These are phyloP conservation scores for Alternaria triticina DNA, from an alignment of 2,329 filamentous ascomycete species.

Conservation along the genomic window DNA sequence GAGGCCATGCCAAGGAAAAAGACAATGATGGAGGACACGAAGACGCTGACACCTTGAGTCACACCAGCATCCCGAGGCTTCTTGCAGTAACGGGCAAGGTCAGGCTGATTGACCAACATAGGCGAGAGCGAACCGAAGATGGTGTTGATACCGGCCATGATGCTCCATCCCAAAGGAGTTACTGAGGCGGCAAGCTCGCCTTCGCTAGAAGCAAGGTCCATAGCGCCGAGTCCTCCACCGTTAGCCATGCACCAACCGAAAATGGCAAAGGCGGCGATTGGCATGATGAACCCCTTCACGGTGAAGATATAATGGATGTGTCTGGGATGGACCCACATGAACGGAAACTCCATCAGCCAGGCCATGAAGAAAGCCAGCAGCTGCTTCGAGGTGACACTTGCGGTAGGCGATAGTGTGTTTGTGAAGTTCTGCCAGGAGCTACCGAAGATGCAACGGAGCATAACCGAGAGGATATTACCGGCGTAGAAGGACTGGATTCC, in stretches of 20 bases:
- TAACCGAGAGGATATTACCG: conserved; percentile 43
- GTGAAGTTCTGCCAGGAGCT: conserved; percentile 43
- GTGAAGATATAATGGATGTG: conserved; percentile 36
- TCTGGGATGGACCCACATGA: conserved; percentile 44
- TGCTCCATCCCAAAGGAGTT: conserved; percentile 43
- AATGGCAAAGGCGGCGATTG: conserved; percentile 41
- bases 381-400: conserved; percentile 42
- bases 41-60: conserved; percentile 46
- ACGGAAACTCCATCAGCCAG: conserved; percentile 41
- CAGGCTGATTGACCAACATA: conserved; percentile 52
- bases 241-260: conserved; percentile 48
- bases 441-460: conserved; percentile 51
- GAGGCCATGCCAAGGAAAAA: conserved; percentile 52
- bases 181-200: conserved; percentile 1
- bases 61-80: conserved; percentile 35
- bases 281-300: conserved; percentile 40
- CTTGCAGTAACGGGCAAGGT: conserved; percentile 51
- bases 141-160: conserved; percentile 53
- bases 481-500: conserved; percentile 38
- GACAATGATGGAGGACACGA: conserved; percentile 49
- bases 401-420: conserved; percentile 34
- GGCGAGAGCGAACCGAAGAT: conserved; percentile 51
- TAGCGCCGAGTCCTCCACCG: conserved; percentile 34
- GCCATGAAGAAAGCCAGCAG: conserved; percentile 43
- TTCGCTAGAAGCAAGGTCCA: conserved; percentile 17